Conservation (phyloP, 345 rosid species). For the Brassica carinata region DNA sequence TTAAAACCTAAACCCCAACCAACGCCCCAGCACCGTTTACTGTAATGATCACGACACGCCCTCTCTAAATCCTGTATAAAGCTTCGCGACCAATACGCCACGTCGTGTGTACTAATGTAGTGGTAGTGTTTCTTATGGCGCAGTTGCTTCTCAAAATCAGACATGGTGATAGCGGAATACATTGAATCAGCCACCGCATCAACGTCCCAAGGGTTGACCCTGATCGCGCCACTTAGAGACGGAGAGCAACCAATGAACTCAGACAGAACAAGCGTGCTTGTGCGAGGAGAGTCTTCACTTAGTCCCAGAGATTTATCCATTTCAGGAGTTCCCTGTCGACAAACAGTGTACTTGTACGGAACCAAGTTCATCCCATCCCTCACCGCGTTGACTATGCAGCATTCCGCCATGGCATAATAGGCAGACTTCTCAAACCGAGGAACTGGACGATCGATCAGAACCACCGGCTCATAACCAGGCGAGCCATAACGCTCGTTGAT, state of each 20-base stretch:
- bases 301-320: slow-evolving; percentile 45
- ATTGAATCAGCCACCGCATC: slow-evolving; percentile 52
- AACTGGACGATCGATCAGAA: slow-evolving; percentile 51
- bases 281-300: slow-evolving; percentile 39
- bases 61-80: slow-evolving; percentile 50
- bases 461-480: slow-evolving; percentile 46
- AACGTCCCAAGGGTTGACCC: slow-evolving; percentile 57
- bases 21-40: slow-evolving; percentile 50
- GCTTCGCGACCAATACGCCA: slow-evolving; percentile 61
- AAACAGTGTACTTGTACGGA: slow-evolving; percentile 53
- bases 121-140: slow-evolving; percentile 51
- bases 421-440: slow-evolving; percentile 52
- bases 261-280: slow-evolving; percentile 51
- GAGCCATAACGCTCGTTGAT: slow-evolving; percentile 48
- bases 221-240: slow-evolving; percentile 54
- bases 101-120: slow-evolving; percentile 60
- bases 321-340: slow-evolving; percentile 47
- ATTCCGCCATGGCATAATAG: slow-evolving; percentile 52
- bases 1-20: slow-evolving; percentile 51
- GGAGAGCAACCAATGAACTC: slow-evolving; percentile 59
- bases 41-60: slow-evolving; percentile 51
- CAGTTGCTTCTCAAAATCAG: slow-evolving; percentile 47
- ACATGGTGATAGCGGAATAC: slow-evolving; percentile 42
- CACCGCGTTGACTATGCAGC: slow-evolving; percentile 55
- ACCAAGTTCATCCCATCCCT: slow-evolving; percentile 60